Base-by-base conservation (phyloP, 768 basidiomycete species). In the Kockovaella imperatae region DNA sequence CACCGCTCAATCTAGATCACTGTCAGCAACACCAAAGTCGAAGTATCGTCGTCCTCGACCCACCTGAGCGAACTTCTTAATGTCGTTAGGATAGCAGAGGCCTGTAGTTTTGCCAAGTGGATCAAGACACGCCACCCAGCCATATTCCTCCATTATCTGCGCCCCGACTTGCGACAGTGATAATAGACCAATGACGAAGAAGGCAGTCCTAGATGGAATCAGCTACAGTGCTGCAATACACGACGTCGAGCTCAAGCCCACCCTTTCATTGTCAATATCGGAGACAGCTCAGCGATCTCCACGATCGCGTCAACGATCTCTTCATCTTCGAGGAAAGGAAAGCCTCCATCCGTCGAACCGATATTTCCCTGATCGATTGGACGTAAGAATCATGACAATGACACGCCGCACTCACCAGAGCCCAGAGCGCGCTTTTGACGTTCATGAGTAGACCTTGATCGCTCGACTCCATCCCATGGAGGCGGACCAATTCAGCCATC, bases 351-450 rank as follows among this genome's bases (percentile, higher is more conserved):
- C 0, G 86, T 86, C 0, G 91, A 81, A 2, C 90, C 93, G 42
- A 97, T 84, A 65, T 91, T 90, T 3, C 95, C 95, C 93, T 97
- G 56, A 20, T n/a, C n/a, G n/a, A n/a, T n/a, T n/a, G n/a, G n/a
- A n/a, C n/a, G n/a, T n/a, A n/a, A n/a, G n/a, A n/a, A n/a, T n/a
- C n/a, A n/a, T n/a, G 14, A 17, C 5, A 23, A 28, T 23, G 43
- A 20, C 14, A 20, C 21, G 35, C 13, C 25, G 28, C 13, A 78
- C 86, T 60, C 69, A 96, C 93, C 47, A 97, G 84, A 4, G 89
- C 89, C 95, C 95, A 99, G 0, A 97, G 75, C 13, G 90, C 85
- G 63, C 89, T 93, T 73, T 99, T 97, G 35, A 99, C 71, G 69
- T 87, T 90, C 62, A 83, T 74, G 40, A 96, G 84, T 29, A 95